Evolutionary conservation across 2,329 filamentous ascomycete genomes (phyloP).

Genomic region (Fulvia fulva): DNA sequence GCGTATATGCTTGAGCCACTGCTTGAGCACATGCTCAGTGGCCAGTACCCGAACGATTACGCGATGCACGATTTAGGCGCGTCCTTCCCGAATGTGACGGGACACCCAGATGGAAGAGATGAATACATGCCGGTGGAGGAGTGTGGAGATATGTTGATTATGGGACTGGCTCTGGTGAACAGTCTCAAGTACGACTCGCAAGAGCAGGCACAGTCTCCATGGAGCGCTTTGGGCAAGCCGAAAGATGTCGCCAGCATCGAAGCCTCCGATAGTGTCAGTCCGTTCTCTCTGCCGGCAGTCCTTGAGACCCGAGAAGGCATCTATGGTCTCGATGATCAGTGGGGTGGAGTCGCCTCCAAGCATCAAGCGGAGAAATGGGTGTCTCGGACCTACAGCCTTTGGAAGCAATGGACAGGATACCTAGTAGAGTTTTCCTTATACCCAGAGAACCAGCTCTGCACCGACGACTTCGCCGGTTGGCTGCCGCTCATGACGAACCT

Average conservation of each 20-base stretch:
- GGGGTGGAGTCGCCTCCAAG: conserved; percentile 53
- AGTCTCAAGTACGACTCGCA: conserved; percentile 62
- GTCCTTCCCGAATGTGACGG: conserved; percentile 73
- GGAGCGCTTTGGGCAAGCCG: conserved; percentile 45
- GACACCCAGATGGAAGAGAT: conserved; percentile 65
- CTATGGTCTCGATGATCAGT: conserved; percentile 58
- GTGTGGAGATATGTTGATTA: conserved; percentile 69
- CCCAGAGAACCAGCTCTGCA: conserved; percentile 73
- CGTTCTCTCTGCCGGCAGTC: conserved; percentile 41
- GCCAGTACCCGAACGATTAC: conserved; percentile 79
- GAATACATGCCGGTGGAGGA: conserved; percentile 76
- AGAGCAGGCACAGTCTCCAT: conserved; percentile 55
- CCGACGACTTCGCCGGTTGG: conserved; percentile 79
- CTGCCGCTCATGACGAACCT: conserved; percentile 76
- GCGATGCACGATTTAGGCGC: conserved; percentile 72
- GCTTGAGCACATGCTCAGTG: conserved; percentile 75
- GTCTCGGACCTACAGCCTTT: conserved; percentile 63
- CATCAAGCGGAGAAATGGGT: conserved; percentile 63
- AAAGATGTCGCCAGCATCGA: conserved; percentile 16
- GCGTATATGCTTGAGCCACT: conserved; percentile 75
- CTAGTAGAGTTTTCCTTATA: conserved; percentile 71
- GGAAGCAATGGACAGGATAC: conserved; percentile 76
- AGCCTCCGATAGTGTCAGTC: conserved; percentile 40
- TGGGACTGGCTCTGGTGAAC: conserved; percentile 67
- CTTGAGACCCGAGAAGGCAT: conserved; percentile 50